Conservation (phyloP, 768 basidiomycete species). For the Lentinus tigrinus region DNA sequence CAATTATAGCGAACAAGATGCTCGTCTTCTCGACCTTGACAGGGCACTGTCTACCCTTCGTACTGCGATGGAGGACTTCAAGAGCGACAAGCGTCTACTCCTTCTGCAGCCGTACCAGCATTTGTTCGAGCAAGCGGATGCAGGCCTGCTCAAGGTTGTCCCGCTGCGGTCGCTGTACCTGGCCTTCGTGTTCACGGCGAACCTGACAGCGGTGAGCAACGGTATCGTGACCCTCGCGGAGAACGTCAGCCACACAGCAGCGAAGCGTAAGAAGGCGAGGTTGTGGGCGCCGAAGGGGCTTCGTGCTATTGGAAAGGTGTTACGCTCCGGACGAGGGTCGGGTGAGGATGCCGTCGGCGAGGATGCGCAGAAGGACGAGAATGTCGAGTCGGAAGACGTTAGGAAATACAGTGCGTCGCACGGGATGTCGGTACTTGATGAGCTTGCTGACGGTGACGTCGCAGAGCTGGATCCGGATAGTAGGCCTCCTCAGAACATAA, state of each 20-base stretch:
- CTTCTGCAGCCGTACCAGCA: constrained; percentile 44
- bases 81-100: constrained; percentile 30
- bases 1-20: constrained; percentile 10
- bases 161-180: constrained; percentile 46
- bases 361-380: constrained; percentile 27
- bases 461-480: constrained; percentile 48
- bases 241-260: constrained; percentile 35
- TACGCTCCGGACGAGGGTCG: constrained; percentile 10
- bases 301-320: constrained; percentile 30
- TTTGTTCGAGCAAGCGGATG: constrained; percentile 32
- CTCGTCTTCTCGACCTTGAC: constrained; percentile 14
- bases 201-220: constrained; percentile 39
- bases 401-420: constrained; percentile 23
- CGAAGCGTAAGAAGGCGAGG: constrained; percentile 37
- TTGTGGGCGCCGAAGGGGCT: constrained; percentile 54
- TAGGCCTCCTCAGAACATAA: constrained; percentile 40
- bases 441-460: neutral
- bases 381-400: constrained; percentile 30
- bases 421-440: neutral
- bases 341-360: constrained; percentile 29
- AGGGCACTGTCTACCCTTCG: constrained; percentile 6
- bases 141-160: constrained; percentile 13
- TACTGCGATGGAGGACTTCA: constrained; percentile 33
- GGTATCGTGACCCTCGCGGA: constrained; percentile 37
- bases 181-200: constrained; percentile 49